Conservation (phyloP, 2,329 filamentous ascomycete species). For the Teratosphaeria gauchensis region DNA sequence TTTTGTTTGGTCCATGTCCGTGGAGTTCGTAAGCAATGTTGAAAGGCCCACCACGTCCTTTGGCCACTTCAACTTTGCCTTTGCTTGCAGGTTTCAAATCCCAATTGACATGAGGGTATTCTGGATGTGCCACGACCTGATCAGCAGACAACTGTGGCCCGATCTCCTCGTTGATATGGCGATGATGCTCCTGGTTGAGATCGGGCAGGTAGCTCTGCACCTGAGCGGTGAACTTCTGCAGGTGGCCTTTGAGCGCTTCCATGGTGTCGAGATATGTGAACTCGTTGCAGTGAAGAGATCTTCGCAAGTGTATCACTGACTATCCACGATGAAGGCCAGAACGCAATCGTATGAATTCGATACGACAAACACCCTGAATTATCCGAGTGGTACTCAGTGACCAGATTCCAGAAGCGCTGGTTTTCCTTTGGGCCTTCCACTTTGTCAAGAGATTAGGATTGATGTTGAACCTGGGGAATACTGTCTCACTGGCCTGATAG, state of each 20-base stretch:
- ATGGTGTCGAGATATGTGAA: background rate
- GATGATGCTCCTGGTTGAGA: constrained; percentile 10
- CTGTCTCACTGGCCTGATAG: background rate
- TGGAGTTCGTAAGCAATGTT: constrained; percentile 73
- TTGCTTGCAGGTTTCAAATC: constrained; percentile 55
- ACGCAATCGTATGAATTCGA: too few relatives aligned
- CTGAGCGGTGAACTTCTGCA: background rate
- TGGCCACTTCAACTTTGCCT: constrained; percentile 56
- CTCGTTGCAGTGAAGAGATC: too few relatives aligned
- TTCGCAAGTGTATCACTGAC: too few relatives aligned
- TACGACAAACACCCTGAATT: too few relatives aligned
- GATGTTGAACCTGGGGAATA: background rate
- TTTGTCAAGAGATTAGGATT: background rate
- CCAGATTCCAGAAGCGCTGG: too few relatives aligned
- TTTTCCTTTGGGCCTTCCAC: too few relatives aligned
- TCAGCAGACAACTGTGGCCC: constrained; percentile 37
- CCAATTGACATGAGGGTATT: constrained; percentile 59
- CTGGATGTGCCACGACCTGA: constrained; percentile 54
- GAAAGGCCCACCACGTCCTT: constrained; percentile 62
- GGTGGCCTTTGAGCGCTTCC: background rate
- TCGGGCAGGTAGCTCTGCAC: constrained; percentile 5
- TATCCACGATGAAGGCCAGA: too few relatives aligned
- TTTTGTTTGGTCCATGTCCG: constrained; percentile 59
- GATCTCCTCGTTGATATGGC: constrained; percentile 4
- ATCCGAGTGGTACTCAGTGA: too few relatives aligned